Percentiles rank a stretch among this genome's conserved stretches.
These are phyloP conservation scores for Tricholoma hemisulphureum DNA, from an alignment of 768 basidiomycete genomes.

Conservation along the genomic window DNA sequence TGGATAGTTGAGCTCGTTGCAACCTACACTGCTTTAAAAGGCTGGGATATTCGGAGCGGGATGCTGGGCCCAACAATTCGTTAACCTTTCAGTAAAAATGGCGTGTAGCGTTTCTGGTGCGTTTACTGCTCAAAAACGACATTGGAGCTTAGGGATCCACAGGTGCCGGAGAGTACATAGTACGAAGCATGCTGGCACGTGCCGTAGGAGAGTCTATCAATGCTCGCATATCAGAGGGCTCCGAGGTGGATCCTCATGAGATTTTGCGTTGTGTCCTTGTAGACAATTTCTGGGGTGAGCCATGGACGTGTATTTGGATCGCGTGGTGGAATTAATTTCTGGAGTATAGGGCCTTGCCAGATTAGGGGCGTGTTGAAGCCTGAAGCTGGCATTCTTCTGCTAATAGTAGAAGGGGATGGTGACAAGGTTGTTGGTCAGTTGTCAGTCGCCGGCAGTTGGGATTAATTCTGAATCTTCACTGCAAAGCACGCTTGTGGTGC, in stretches of 20 bases:
- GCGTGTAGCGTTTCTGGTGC: constrained; percentile 74
- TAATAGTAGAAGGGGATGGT: constrained; percentile 44
- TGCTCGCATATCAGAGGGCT: constrained; percentile 9
- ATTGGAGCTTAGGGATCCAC: not conserved
- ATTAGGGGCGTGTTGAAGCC: constrained; percentile 43
- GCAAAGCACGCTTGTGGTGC: constrained; percentile 71
- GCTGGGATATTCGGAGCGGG: constrained; percentile 74
- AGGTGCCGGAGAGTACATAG: constrained; percentile 76
- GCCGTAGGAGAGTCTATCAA: constrained; percentile 48
- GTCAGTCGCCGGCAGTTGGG: not conserved
- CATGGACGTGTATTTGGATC: not conserved
- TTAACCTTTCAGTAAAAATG: constrained; percentile 31
- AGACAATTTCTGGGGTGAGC: constrained; percentile 52
- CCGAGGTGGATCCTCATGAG: constrained; percentile 54
- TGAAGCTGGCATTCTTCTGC: constrained; percentile 61
- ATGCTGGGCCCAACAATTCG: constrained; percentile 61
- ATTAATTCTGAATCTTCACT: constrained; percentile 2
- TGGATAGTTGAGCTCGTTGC: not conserved
- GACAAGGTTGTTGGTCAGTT: constrained; percentile 16
- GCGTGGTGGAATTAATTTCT: constrained; percentile 3
- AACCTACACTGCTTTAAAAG: constrained; percentile 31
- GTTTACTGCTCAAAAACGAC: not conserved
- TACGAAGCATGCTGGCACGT: constrained; percentile 54
- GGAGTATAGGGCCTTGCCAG: constrained; percentile 33
- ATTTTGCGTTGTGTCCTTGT: constrained; percentile 45